Evolutionary conservation across 2,329 filamentous ascomycete species (phyloP).

Genomic region (Fusarium drepaniforme): DNA sequence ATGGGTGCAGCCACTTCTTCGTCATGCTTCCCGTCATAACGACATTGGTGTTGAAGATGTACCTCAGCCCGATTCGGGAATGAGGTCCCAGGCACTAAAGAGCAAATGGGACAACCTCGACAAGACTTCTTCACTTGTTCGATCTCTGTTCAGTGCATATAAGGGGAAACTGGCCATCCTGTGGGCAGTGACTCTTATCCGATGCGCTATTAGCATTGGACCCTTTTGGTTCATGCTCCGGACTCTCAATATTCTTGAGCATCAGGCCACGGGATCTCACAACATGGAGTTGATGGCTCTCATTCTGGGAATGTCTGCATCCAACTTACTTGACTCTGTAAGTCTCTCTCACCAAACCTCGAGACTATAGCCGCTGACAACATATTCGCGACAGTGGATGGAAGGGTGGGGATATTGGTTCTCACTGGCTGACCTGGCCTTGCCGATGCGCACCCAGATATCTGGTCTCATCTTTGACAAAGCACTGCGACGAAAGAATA

Average conservation of each 20-base stretch:
- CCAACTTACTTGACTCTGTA: conserved; percentile 64
- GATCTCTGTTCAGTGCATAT: conserved; percentile 69
- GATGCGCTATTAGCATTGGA: conserved; percentile 70
- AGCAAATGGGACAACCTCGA: conserved; percentile 60
- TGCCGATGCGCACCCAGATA: conserved; percentile 77
- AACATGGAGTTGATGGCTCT: conserved; percentile 71
- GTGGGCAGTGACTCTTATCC: conserved; percentile 65
- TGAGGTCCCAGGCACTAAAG: conserved; percentile 62
- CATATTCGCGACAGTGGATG: conserved; percentile 58
- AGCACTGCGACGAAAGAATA: conserved; percentile 79
- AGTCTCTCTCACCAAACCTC: neutral
- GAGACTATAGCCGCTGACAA: neutral
- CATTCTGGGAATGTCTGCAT: conserved; percentile 72
- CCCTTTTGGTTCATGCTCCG: conserved; percentile 77
- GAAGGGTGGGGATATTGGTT: conserved; percentile 76
- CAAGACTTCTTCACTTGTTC: conserved; percentile 66
- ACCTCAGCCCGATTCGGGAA: conserved; percentile 67
- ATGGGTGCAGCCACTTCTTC: conserved; percentile 70
- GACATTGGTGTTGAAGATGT: conserved; percentile 73
- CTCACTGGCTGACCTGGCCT: conserved; percentile 69
- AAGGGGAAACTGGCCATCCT: conserved; percentile 66
- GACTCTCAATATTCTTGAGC: conserved; percentile 73
- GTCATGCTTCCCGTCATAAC: conserved; percentile 65
- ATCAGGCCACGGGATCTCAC: conserved; percentile 58
- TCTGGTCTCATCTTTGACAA: conserved; percentile 81